phyloP scores from a whole-genome alignment of 768 basidiomycete genomes.

The Strobilomyces echinocephalus region DNA sequence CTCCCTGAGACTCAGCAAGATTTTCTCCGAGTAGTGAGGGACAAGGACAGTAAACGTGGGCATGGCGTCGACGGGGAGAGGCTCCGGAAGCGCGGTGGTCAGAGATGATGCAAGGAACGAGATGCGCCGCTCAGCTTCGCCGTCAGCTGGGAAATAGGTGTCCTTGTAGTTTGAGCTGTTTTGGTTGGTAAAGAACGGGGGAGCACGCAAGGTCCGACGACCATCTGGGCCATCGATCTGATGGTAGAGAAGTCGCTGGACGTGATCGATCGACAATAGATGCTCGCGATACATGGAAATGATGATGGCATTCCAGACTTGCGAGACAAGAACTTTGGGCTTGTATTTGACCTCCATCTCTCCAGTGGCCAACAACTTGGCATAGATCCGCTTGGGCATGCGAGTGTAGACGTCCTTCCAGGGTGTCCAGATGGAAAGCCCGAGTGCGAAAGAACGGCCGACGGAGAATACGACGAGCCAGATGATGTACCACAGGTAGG shows the following conservation, averaged over 20 bases:
- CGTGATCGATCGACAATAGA: slow-evolving; percentile 94
- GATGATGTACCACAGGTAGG: slow-evolving; percentile 99
- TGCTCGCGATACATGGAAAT: slow-evolving; percentile 99
- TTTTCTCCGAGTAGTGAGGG: slow-evolving; percentile 99
- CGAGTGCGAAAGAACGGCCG: slow-evolving; percentile 83
- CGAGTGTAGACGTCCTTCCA: slow-evolving; percentile 98
- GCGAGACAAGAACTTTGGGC: slow-evolving; percentile 97
- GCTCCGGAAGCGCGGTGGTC: slow-evolving; percentile 92
- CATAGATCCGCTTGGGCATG: slow-evolving; percentile 96
- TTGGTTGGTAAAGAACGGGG: slow-evolving; percentile 97
- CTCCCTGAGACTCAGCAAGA: slow-evolving; percentile 90
- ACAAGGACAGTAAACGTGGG: slow-evolving; percentile 99
- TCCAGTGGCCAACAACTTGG: slow-evolving; percentile 89
- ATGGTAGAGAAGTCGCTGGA: slow-evolving; percentile 95
- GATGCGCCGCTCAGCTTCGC: slow-evolving; percentile 95
- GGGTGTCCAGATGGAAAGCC: slow-evolving; percentile 97
- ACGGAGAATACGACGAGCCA: slow-evolving; percentile 97
- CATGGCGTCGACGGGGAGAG: slow-evolving; percentile 96
- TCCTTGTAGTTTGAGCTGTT: slow-evolving; percentile 61
- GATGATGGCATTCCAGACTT: slow-evolving; percentile 99
- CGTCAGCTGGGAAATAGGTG: slow-evolving; percentile 90
- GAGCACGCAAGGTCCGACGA: slow-evolving; percentile 87
- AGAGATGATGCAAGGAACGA: slow-evolving; percentile 98
- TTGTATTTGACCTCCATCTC: slow-evolving; percentile 99
- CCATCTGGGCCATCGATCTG: slow-evolving; percentile 90